Base-by-base conservation (phyloP, 345 rosid genomes). In the Combretum micranthum region DNA sequence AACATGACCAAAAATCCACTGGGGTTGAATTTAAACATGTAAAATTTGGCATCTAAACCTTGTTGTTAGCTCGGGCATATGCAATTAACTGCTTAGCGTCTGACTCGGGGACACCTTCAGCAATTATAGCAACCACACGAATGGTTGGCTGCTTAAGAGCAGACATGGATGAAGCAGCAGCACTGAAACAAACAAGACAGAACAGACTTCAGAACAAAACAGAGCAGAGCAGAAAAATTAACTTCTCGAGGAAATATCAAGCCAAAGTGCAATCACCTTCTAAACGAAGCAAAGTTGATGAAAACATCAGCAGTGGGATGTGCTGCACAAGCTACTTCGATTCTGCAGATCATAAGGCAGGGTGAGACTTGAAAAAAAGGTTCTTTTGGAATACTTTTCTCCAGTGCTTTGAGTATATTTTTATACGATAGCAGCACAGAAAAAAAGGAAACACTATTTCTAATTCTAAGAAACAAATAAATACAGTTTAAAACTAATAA, bases 61-160 rank as follows among this genome's bases (percentile, higher is more conserved):
- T 92, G 68, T 92, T 92, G 80, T 92, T 92, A 23, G 97, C 77
- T 44, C 91, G 93, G 62, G 98, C 98, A 68, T 72, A 92, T 46
- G 87, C 85, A 75, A 92, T 86, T 74, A 92, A 69, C 57, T 92
- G 91, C 62, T 92, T 92, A 72, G 98, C 64, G 71, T 92, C 97
- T 4, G 95, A 79, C 76, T 92, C 97, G 1, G 98, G 98, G 77
- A 92, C 97, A 74, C 98, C 98, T 80, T 92, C 98, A 25, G 98
- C 98, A 60, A 92, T 92, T 55, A 92, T 92, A 60, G 97, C 97
- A 50, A 88, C 95, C 25, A 92, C 91, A 64, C 94, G 83, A 57
- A 88, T 79, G 62, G 98, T 92, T 60, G 98, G 93, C 68, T 88
- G 98, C 60, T 86, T 92, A 68, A 92, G 74, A 69, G 97, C 98